A percentile compares a stretch with the other conserved stretches of the same genome.
These are phyloP conservation scores for Bretschneidera sinensis DNA, from an alignment of 345 rosid species.

Conservation along the genomic window DNA sequence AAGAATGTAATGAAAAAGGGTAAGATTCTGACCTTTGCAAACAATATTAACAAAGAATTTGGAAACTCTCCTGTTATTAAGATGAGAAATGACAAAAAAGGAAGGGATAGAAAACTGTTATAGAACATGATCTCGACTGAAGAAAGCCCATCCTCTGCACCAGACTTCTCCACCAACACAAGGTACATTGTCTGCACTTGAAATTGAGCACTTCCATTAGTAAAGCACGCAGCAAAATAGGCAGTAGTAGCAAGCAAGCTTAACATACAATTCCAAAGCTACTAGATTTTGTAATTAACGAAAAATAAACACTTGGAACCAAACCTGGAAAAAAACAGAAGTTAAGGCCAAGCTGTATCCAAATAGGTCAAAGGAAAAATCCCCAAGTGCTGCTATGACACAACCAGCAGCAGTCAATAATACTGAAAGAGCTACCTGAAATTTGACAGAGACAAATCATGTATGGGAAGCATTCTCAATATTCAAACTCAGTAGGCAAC, in stretches of 20 bases:
- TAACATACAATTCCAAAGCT: neutral
- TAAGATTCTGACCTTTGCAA: slow-evolving; percentile 67
- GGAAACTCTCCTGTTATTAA: slow-evolving; percentile 86
- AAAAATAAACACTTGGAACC: slow-evolving; percentile 6
- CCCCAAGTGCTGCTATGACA: slow-evolving; percentile 87
- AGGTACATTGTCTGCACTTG: slow-evolving; percentile 93
- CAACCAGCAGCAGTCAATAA: slow-evolving; percentile 79
- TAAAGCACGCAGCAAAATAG: slow-evolving; percentile 6
- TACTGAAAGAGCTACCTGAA: slow-evolving; percentile 86
- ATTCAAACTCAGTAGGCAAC: neutral
- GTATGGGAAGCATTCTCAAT: neutral
- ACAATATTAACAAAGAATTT: slow-evolving; percentile 54
- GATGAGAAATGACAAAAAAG: slow-evolving; percentile 73
- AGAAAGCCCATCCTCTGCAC: slow-evolving; percentile 95
- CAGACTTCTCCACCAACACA: slow-evolving; percentile 90
- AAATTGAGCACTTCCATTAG: slow-evolving; percentile 8
- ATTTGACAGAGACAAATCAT: slow-evolving; percentile 14
- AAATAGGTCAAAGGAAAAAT: slow-evolving; percentile 83
- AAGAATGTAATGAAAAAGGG: neutral
- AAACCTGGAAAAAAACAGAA: slow-evolving; percentile 91
- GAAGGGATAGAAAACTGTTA: slow-evolving; percentile 90
- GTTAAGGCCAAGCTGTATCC: slow-evolving; percentile 91
- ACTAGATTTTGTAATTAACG: neutral
- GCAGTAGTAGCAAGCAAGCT: neutral
- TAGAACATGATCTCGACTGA: slow-evolving; percentile 93